Conservation (phyloP, 2,329 filamentous ascomycete species). For the Magnaporthiopsis rhizophila region DNA sequence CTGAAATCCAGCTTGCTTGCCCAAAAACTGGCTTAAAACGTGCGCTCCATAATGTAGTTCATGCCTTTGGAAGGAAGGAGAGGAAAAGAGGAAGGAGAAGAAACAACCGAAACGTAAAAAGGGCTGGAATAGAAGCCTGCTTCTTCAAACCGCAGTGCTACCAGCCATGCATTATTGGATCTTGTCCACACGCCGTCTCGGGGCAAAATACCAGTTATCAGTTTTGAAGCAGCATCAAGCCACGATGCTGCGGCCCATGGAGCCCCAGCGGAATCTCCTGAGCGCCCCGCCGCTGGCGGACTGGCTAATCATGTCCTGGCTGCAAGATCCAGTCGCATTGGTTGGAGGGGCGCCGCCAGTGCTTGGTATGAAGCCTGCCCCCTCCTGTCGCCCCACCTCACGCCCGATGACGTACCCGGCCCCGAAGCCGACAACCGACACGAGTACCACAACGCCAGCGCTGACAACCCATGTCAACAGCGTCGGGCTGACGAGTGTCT, state of each 20-base stretch:
- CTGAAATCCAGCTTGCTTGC: background rate
- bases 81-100: background rate
- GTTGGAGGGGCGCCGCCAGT: constrained; percentile 30
- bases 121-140: background rate
- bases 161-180: background rate
- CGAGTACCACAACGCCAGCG: constrained; percentile 59
- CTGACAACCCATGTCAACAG: constrained; percentile 58
- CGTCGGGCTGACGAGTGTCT: constrained; percentile 44
- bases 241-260: constrained; percentile 40
- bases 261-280: constrained; percentile 45
- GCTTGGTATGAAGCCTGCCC: constrained; percentile 28
- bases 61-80: background rate
- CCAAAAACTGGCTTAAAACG: background rate
- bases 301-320: constrained; percentile 42
- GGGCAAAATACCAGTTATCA: too few species aligned
- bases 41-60: background rate
- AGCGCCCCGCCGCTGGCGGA: constrained; percentile 41
- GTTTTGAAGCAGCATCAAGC: constrained; percentile 23
- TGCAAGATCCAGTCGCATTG: constrained; percentile 39
- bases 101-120: background rate
- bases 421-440: constrained; percentile 61
- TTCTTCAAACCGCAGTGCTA: background rate
- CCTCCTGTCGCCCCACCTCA: constrained; percentile 57
- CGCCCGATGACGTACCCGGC: constrained; percentile 61
- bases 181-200: background rate